Conservation (phyloP, 108 stramenopile species). For the Parietichytrium sp. region DNA sequence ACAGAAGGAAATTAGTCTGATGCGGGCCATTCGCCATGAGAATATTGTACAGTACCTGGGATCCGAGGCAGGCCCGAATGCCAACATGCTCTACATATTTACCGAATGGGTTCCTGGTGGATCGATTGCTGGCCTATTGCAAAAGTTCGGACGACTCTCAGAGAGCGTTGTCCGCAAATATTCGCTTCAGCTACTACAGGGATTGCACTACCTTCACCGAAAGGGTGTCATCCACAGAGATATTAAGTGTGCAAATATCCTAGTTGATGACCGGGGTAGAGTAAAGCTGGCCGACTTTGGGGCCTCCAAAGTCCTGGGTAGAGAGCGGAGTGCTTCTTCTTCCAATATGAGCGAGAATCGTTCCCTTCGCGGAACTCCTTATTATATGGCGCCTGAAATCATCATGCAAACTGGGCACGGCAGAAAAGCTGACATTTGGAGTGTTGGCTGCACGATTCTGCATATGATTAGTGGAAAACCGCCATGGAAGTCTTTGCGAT, state of each 20-base stretch:
- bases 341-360: not conserved
- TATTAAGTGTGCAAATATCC: conserved; percentile 41
- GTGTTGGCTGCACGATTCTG: conserved; percentile 44
- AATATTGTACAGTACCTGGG: conserved; percentile 43
- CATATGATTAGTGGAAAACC: conserved; percentile 47
- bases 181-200: conserved; percentile 49
- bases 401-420: conserved; percentile 36
- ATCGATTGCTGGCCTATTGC: conserved; percentile 23
- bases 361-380: conserved; percentile 42
- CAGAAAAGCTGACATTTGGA: conserved; percentile 48
- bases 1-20: conserved; percentile 37
- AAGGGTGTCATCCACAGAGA: conserved; percentile 53
- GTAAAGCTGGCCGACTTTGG: conserved; percentile 46
- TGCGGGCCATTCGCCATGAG: conserved; percentile 5
- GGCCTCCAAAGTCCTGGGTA: conserved; percentile 10
- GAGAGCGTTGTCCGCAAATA: conserved; percentile 46
- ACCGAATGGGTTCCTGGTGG: conserved; percentile 45
- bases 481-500: conserved; percentile 37
- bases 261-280: conserved; percentile 36
- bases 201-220: conserved; percentile 58
- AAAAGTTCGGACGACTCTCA: conserved; percentile 35
- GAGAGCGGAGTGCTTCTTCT: not conserved
- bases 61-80: not conserved
- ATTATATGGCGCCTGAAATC: conserved; percentile 50
- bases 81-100: conserved; percentile 17